A percentile compares a stretch with the other conserved stretches of the same genome.
Evolutionary conservation across 306 rosid genomes (phyloP).

Genomic region (Hippophae tibetana): DNA sequence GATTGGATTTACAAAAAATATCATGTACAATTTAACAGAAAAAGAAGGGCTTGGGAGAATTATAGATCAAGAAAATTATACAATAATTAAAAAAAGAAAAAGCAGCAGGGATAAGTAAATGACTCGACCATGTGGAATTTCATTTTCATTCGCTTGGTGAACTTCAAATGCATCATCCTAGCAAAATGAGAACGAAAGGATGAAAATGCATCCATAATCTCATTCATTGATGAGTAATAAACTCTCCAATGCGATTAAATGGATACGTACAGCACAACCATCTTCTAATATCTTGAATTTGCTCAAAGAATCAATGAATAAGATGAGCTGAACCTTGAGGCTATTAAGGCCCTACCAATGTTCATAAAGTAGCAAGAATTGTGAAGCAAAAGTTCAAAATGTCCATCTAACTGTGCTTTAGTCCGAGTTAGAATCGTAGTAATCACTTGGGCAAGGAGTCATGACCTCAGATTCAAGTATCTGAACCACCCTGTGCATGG

Average conservation of each 20-base stretch:
- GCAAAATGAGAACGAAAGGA: slow-evolving; percentile 18
- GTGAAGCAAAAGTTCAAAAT: slow-evolving; percentile 18
- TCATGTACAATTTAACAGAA: slow-evolving; percentile 55
- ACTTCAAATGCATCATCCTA: slow-evolving; percentile 16
- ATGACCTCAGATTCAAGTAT: slow-evolving; percentile 86
- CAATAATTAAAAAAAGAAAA: not conserved
- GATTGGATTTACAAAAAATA: slow-evolving; percentile 5
- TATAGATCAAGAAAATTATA: slow-evolving; percentile 21
- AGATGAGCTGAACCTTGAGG: slow-evolving; percentile 17
- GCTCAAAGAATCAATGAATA: slow-evolving; percentile 35
- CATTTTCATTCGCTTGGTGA: slow-evolving; percentile 27
- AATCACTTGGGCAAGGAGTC: slow-evolving; percentile 98
- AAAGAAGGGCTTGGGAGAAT: slow-evolving; percentile 33
- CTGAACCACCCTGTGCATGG: slow-evolving; percentile 96
- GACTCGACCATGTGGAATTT: slow-evolving; percentile 23
- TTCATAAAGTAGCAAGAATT: slow-evolving; percentile 17
- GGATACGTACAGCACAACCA: slow-evolving; percentile 23
- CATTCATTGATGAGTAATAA: slow-evolving; percentile 4
- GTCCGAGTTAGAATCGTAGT: slow-evolving; percentile 77
- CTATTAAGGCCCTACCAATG: slow-evolving; percentile 19
- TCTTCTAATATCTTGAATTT: slow-evolving; percentile 18
- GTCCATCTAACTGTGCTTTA: slow-evolving; percentile 21
- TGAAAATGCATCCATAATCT: slow-evolving; percentile 11
- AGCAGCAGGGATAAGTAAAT: not conserved
- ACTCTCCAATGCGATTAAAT: slow-evolving; percentile 8